Percentiles rank a stretch among this genome's conserved stretches.
Evolutionary conservation across 2,329 filamentous ascomycete genomes (phyloP).

Genomic region (Aspergillus sp.): DNA sequence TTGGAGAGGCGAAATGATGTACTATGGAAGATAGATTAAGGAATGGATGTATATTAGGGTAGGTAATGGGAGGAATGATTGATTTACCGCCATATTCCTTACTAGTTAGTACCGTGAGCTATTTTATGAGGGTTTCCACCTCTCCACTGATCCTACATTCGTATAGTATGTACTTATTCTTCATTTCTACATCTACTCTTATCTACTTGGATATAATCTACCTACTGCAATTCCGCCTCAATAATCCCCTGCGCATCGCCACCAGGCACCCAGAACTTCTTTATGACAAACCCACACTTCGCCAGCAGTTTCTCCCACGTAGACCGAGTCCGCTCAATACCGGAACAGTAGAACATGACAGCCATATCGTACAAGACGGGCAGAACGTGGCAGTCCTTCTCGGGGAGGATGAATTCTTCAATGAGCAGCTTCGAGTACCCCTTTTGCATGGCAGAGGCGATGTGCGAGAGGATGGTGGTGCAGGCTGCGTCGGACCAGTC

Average conservation of each 20-base stretch:
- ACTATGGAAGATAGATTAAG: background rate
- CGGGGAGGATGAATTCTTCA: slow-evolving; percentile 35
- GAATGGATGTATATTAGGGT: background rate
- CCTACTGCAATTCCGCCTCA: background rate
- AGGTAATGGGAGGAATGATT: no score
- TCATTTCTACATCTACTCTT: no score
- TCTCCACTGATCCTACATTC: no score
- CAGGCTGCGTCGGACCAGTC: slow-evolving; percentile 33
- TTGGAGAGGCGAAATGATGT: slow-evolving; percentile 5
- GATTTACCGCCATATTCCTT: no score
- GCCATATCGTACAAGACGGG: slow-evolving; percentile 26
- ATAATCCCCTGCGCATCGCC: background rate
- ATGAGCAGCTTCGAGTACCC: slow-evolving; percentile 36
- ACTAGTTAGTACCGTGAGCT: no score
- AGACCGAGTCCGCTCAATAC: slow-evolving; percentile 26
- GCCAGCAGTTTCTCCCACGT: slow-evolving; percentile 30
- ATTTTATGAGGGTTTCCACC: no score
- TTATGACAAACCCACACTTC: slow-evolving; percentile 27
- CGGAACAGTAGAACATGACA: slow-evolving; percentile 29
- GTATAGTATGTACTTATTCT: no score
- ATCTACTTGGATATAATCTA: no score
- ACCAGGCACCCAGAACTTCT: slow-evolving; percentile 7
- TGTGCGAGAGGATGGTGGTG: slow-evolving; percentile 23
- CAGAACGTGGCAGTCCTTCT: slow-evolving; percentile 19
- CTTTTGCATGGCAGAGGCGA: slow-evolving; percentile 23